These are phyloP conservation scores for Lactarius evosmus DNA, from an alignment of 768 basidiomycete genomes.

Conservation along the genomic window DNA sequence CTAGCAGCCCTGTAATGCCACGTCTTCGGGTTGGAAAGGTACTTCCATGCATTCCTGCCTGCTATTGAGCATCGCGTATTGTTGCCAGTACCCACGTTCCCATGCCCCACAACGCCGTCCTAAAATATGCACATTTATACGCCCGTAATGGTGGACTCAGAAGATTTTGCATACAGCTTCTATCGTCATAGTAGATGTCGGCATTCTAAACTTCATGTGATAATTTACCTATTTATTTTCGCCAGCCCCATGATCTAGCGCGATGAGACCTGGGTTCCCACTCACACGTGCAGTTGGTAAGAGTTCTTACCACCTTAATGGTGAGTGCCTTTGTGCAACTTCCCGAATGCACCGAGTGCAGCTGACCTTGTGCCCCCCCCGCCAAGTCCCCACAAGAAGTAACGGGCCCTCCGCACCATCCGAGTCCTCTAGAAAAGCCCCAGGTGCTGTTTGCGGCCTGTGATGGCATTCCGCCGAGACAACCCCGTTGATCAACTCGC, in stretches of 20 bases:
- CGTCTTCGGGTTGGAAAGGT: conserved; percentile 4
- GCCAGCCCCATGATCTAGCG: background rate
- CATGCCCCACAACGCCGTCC: background rate
- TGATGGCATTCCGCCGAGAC: background rate
- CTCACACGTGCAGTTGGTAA: background rate
- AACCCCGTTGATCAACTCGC: background rate
- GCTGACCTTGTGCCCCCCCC: background rate
- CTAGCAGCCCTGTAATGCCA: conserved; percentile 4
- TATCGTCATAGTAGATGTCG: conserved; percentile 14
- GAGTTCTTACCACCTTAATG: background rate
- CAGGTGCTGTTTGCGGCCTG: no score
- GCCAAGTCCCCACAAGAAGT: background rate
- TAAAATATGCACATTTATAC: conserved; percentile 15
- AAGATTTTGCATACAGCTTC: conserved; percentile 13
- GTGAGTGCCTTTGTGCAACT: conserved; percentile 3
- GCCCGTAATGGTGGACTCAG: background rate
- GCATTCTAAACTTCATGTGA: conserved; percentile 14
- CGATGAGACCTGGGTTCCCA: background rate
- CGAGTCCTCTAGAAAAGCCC: background rate
- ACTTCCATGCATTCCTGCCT: conserved; percentile 8
- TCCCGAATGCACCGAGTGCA: background rate
- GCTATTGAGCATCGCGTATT: background rate
- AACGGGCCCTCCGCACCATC: background rate
- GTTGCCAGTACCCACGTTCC: background rate
- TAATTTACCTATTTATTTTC: conserved; percentile 21